phyloP scores from a whole-genome alignment of 73 alveolate genomes.

The Stentor coeruleus region DNA sequence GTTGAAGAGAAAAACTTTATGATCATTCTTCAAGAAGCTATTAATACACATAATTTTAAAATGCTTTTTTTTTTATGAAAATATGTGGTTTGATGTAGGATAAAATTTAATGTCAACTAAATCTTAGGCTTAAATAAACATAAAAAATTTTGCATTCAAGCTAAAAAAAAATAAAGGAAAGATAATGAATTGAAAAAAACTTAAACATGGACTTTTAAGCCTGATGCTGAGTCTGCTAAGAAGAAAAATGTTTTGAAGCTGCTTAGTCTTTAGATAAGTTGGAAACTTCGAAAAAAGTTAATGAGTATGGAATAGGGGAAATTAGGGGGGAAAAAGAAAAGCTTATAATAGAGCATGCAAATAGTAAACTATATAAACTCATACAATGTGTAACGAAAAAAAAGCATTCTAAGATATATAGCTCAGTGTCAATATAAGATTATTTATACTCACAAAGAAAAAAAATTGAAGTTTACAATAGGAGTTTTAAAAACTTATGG shows the following conservation, averaged over 20 bases:
- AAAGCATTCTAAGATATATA: neutral
- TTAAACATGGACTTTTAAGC: neutral
- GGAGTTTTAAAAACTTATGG: neutral
- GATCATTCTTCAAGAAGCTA: no score
- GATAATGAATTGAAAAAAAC: neutral
- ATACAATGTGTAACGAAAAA: neutral
- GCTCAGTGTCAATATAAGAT: neutral
- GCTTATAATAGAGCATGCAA: neutral
- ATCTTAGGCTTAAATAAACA: neutral
- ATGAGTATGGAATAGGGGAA: neutral
- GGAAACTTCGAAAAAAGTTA: neutral
- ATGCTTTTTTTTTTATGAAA: no score
- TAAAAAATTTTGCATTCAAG: neutral
- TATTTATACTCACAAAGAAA: neutral
- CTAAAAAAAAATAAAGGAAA: neutral
- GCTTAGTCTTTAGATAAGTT: slow-evolving; percentile 14
- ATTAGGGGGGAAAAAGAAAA: neutral
- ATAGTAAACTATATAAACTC: neutral
- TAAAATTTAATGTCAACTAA: no score
- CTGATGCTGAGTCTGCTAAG: neutral
- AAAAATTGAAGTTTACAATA: neutral
- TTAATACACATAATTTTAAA: no score
- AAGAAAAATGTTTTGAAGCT: neutral
- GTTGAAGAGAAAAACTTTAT: no score
- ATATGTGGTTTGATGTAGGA: no score